Evolutionary conservation across 2,329 filamentous ascomycete genomes (phyloP), one percentile per base, ranked within the genome.

Genomic region (Sporothrix dimorphospora): DNA sequence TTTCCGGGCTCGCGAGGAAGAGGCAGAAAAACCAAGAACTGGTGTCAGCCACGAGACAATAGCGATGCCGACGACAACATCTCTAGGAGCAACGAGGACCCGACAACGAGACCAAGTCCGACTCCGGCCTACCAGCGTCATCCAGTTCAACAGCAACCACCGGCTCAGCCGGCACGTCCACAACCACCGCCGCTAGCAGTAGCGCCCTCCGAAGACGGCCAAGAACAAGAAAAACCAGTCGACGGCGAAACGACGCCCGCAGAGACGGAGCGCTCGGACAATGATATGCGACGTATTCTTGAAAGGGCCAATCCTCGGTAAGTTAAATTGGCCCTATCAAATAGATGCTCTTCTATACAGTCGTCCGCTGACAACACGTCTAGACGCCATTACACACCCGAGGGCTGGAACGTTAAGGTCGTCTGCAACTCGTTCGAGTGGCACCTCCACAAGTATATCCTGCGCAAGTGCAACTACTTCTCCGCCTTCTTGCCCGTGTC

Each of bases 391-490:
- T 16, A 71, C 59, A 21, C 34, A 8, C 47, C 59, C 1, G 24
- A 67, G 1, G 69, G 45, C 16, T 74, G 73, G 57, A 71, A 75
- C n/a, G 63, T 76, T 5, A 27, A 59, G 9, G 45, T 75, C 6
- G 24, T 70, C 16, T 74, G 75, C 47, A 42, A 69, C 8, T 24
- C 38, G 1, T 11, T 38, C 3, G 16, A 27, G 6, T 76, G 74
- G 74, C 34, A 67, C 9, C 47, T 74, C 30, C 74, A 76, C 68
- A 67, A 63, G 11, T 45, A 38, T 7, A 66, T 76, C 14, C 67
- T 75, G n/a, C n/a, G 27, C 5, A 53, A 55, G n/a, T 74, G 73
- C 27, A 27, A 27, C 0, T 76, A 73, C 30, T 72, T 76, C 27
- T 45, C 72, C 1, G 24, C 7, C 1, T 55, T 72, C 14, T 42